Conservation (phyloP, 805 yeast species). For the Naumovozyma dairenensis region DNA sequence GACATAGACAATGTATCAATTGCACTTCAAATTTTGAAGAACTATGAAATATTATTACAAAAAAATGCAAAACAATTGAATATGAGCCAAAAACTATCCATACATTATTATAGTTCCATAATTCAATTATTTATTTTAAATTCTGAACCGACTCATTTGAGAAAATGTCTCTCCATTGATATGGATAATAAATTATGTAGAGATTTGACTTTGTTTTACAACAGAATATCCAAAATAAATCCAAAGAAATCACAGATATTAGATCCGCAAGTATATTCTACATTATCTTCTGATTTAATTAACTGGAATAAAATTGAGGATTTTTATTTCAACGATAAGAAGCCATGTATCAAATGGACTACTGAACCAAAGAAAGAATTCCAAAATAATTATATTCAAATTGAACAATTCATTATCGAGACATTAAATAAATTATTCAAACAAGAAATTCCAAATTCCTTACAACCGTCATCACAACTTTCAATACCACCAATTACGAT, state of each 20-base stretch:
- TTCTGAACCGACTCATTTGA: conserved; percentile 43
- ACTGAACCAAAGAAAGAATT: conserved; percentile 4
- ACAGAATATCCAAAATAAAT: conserved; percentile 32
- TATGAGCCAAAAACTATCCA: conserved; percentile 20
- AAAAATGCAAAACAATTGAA: conserved; percentile 20
- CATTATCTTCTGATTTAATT: conserved; percentile 20
- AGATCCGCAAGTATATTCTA: conserved; percentile 33
- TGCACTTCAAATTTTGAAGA: conserved; percentile 17
- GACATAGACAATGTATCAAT: conserved; percentile 19
- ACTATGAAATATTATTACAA: conserved; percentile 19
- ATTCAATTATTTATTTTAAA: conserved; percentile 43
- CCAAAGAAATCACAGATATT: conserved; percentile 34
- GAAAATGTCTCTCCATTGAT: conserved; percentile 67
- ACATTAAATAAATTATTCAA: conserved; percentile 6
- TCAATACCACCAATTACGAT: too few species aligned
- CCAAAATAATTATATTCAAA: conserved; percentile 13
- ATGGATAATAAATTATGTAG: conserved; percentile 62
- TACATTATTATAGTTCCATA: conserved; percentile 26
- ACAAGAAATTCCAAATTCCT: conserved; percentile 1
- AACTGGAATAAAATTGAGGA: conserved; percentile 31
- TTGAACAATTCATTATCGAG: conserved; percentile 4
- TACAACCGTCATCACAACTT: background rate
- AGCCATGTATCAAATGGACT: conserved; percentile 24
- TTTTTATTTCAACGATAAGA: conserved; percentile 36
- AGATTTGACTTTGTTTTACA: conserved; percentile 40